phyloP scores from a whole-genome alignment of 306 rosid species.

The Acacia confusa region DNA sequence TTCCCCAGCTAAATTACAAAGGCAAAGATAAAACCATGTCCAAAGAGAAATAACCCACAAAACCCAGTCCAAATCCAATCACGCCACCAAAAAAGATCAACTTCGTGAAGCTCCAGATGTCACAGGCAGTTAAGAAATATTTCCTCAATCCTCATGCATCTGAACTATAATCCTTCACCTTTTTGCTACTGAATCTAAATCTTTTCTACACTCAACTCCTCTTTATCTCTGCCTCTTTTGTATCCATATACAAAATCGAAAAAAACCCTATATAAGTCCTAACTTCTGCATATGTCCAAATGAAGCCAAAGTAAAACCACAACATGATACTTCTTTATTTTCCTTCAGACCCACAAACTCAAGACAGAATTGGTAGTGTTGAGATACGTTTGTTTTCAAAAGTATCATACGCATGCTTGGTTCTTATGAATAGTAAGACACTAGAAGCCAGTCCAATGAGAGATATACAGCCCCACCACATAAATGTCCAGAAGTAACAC shows the following conservation, averaged over 20 bases:
- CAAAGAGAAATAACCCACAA: not conserved
- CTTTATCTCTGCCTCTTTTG: not conserved
- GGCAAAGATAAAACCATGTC: not conserved
- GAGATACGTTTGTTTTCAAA: slow-evolving; percentile 66
- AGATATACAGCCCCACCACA: slow-evolving; percentile 82
- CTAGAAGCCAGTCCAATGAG: slow-evolving; percentile 70
- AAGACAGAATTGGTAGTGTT: slow-evolving; percentile 40
- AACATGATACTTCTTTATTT: not conserved
- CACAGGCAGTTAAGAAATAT: not conserved
- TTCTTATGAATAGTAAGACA: slow-evolving; percentile 71
- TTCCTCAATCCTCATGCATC: slow-evolving; percentile 16
- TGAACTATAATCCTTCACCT: slow-evolving; percentile 18
- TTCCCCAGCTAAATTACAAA: not conserved
- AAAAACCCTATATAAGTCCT: slow-evolving; percentile 23
- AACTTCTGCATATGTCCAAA: slow-evolving; percentile 14
- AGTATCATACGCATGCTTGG: slow-evolving; percentile 73
- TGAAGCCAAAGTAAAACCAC: slow-evolving; percentile 2
- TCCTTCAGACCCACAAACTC: not conserved
- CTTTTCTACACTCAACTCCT: not conserved
- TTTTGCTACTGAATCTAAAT: slow-evolving; percentile 2
- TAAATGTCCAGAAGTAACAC: slow-evolving; percentile 78
- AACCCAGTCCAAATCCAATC: not conserved
- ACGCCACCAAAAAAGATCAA: not conserved
- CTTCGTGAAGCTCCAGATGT: slow-evolving; percentile 14
- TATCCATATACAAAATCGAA: slow-evolving; percentile 20